Evolutionary conservation across 2,329 filamentous ascomycete genomes (phyloP).

Genomic region (Daldinia eschscholtzii): DNA sequence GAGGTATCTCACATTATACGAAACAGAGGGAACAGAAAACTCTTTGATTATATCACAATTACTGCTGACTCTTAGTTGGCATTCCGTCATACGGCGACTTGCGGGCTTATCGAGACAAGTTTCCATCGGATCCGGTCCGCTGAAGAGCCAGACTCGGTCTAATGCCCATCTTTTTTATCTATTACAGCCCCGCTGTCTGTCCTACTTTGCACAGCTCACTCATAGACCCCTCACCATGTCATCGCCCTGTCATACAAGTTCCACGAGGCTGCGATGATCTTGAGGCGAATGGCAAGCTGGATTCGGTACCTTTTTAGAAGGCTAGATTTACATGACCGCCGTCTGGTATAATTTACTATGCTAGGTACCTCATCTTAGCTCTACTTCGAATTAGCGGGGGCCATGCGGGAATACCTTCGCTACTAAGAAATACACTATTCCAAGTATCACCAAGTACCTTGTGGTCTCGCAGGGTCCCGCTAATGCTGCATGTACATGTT

Average conservation of each 20-base stretch:
- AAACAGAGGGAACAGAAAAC: not conserved
- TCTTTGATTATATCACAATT: conserved; percentile 10
- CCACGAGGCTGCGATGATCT: conserved; percentile 27
- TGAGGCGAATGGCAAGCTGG: conserved; percentile 21
- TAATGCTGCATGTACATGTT: conserved; percentile 46
- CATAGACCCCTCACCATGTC: conserved; percentile 30
- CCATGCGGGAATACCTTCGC: conserved; percentile 26
- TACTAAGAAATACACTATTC: conserved; percentile 36
- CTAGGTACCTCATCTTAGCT: conserved; percentile 18
- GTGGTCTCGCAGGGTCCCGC: conserved; percentile 43
- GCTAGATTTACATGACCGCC: conserved; percentile 24
- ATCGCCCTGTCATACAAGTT: conserved; percentile 28
- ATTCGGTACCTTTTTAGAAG: conserved; percentile 19
- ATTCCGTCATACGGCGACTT: conserved; percentile 32
- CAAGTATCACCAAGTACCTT: conserved; percentile 48
- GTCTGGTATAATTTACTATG: conserved; percentile 19
- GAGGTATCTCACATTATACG: not conserved
- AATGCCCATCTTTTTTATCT: conserved; percentile 18
- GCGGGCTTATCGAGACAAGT: conserved; percentile 38
- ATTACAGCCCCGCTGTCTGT: conserved; percentile 26
- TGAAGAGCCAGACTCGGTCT: conserved; percentile 32
- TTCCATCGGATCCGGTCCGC: conserved; percentile 35
- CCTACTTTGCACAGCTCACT: conserved; percentile 32
- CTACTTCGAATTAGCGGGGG: conserved; percentile 31
- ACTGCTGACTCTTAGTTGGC: conserved; percentile 22